Conservation (phyloP, 352 stramenopile species). For the Pythium utonaiense region DNA sequence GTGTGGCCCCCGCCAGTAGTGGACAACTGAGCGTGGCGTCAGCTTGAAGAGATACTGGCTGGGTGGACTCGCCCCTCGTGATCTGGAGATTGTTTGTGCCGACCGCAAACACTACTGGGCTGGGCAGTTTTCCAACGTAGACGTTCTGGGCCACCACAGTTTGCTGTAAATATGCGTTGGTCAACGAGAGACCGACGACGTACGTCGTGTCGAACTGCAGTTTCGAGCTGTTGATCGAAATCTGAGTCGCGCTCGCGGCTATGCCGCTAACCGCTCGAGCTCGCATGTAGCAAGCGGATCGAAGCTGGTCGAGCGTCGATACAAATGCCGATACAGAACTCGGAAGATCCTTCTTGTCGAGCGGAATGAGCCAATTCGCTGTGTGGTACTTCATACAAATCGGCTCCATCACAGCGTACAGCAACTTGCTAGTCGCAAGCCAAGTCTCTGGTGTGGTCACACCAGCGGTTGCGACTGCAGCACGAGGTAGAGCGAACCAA, state of each 20-base stretch:
- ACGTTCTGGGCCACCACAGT: constrained; percentile 26
- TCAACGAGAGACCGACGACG: constrained; percentile 45
- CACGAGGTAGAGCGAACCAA: constrained; percentile 43
- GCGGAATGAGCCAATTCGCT: constrained; percentile 1
- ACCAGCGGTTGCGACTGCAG: not conserved
- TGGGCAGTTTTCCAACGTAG: constrained; percentile 34
- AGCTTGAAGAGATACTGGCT: constrained; percentile 37
- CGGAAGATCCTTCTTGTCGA: constrained; percentile 30
- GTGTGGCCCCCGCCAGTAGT: constrained; percentile 15
- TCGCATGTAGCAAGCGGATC: constrained; percentile 47
- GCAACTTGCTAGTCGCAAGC: constrained; percentile 16
- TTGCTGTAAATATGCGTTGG: constrained; percentile 55
- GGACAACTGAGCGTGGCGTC: constrained; percentile 46
- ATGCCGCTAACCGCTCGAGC: constrained; percentile 33
- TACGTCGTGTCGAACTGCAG: constrained; percentile 39
- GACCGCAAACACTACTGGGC: constrained; percentile 47
- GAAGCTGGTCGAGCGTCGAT: constrained; percentile 42
- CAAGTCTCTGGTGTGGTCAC: constrained; percentile 10
- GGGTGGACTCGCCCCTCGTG: constrained; percentile 29
- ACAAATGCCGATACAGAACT: constrained; percentile 27
- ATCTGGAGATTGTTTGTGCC: constrained; percentile 36
- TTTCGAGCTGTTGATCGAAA: constrained; percentile 44
- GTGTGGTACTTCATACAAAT: constrained; percentile 49
- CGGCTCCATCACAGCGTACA: constrained; percentile 31
- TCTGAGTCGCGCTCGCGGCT: constrained; percentile 7